Base-by-base conservation (phyloP, 345 rosid genomes). In the Salix udensis region DNA sequence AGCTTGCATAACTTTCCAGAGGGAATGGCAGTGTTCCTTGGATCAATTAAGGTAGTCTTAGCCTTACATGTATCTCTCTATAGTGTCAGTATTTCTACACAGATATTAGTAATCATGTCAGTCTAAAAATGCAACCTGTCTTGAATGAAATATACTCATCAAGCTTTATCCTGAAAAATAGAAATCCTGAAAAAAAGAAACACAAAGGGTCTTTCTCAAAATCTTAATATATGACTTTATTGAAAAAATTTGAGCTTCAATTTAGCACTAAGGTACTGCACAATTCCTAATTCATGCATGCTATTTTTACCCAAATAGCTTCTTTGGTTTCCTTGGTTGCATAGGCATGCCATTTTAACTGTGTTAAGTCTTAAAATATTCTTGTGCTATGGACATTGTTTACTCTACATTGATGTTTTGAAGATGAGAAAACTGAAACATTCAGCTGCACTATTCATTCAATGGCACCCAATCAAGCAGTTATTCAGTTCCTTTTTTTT, bases 1-100 rank as follows among this genome's bases (percentile, higher is more conserved):
- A 96, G 99, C 89, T 91, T 93, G 94, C 99, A 96, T 84, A 96
- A 96, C 84, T 89, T 96, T 79, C 99, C 98, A 4, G 99, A 96
- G 85, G 98, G 98, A 65, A 96, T 96, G 98, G 98, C 99, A 0
- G 98, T 96, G 70, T 96, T 96, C 83, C 98, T 96, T 71, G 98
- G 99, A 82, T 93, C 99, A 77, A 83, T 93, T 36, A 96, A 93
- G 99, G 99, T 93, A 86, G 70, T n/a, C 55, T 28, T 26, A 58
- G 61, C 52, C 62, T 48, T 79, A 31, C 34, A 66, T 65, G 24
- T 60, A 66, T 60, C 58, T 44, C n/a, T 6, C 21, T 52, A 4
- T 24, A 12, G 39, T 30, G 36, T 30, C 16, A 13, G 37, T 46
- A n/a, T 65, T 28, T 34, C 15, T 39, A 21, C 50, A 50, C 65